Conservation (phyloP, 1,284 basidiomycete species). For the Trichosporon sp. region DNA sequence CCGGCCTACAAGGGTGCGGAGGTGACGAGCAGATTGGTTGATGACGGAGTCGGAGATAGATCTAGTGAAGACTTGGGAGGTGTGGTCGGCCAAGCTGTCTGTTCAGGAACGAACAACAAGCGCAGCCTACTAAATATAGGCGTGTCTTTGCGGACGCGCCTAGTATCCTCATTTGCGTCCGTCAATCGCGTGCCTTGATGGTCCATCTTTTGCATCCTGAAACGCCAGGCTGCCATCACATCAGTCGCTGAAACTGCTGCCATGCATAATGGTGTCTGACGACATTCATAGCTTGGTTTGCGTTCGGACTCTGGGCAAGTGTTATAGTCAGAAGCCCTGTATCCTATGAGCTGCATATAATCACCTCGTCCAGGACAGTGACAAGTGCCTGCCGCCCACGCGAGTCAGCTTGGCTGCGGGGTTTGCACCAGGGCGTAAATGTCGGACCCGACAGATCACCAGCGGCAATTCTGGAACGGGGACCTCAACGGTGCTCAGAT, state of each 20-base stretch:
- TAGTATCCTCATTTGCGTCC: neutral
- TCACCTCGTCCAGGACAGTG: too few species aligned
- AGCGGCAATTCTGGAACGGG: neutral
- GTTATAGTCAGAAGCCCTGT: too few species aligned
- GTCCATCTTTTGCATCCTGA: neutral
- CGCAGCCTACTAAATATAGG: neutral
- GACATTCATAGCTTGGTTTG: too few species aligned
- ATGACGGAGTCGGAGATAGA: neutral
- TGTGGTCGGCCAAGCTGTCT: neutral
- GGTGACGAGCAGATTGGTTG: neutral
- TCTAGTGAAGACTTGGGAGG: neutral
- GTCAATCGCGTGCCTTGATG: neutral
- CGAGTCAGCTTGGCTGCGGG: too few species aligned
- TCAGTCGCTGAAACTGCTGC: too few species aligned
- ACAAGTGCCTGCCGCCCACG: too few species aligned
- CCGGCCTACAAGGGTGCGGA: neutral
- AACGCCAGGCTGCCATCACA: too few species aligned
- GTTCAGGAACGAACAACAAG: slow-evolving; percentile 1
- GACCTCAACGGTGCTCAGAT: neutral
- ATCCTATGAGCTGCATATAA: too few species aligned
- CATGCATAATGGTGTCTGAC: too few species aligned
- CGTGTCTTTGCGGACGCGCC: neutral
- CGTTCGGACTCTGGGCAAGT: too few species aligned
- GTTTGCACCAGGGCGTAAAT: too few species aligned
- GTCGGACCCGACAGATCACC: too few species aligned